Base-by-base conservation (phyloP, 2,329 filamentous ascomycete species). In the Rhynchosporium agropyri region DNA sequence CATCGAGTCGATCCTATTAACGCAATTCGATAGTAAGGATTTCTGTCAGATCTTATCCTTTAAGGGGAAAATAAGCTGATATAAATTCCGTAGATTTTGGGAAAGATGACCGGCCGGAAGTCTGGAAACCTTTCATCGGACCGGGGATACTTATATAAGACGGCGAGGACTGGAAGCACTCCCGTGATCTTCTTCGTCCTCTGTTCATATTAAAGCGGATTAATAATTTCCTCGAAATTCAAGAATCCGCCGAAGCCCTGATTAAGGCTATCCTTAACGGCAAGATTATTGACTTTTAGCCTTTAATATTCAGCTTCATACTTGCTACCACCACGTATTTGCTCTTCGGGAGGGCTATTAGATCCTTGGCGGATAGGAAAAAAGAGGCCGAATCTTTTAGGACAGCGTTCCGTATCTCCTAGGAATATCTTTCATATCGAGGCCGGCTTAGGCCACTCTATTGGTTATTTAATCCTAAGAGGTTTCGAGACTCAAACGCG, bases 121-220 rank as follows among this genome's bases (percentile, higher is more conserved):
- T 36, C 2, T 51, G 26, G 49, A 31, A 51, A 29, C 46, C 46
- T 12, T 49, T 51, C 49, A 31, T 51, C 3, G 49, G 49, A 49
- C 46, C 46, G 13, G 49, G 49, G 4, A 51, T 51, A 3, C 36
- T 51, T 8, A 51, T 9, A 1, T 31, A 51, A 36, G 49, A 51
- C 29, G 49, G 49, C 4, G 4, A 8, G 3, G 20, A 29, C 5
- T 51, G 49, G 49, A 51, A 51, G 13, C 49, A 36, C 31, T 51
- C 49, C 3, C 49, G 49, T n/a, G 49, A 51, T n/a, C 26, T 51
- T 51, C 49, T 51, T 36, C 49, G 49, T 8, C 49, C 20, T 36
- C 49, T 36, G 28, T 51, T 51, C 12, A 29, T 29, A 12, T 33
- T 10, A 38, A 36, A 15, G 26, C 49, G 26, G 4, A 12, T 15